phyloP scores from a whole-genome alignment of 2,329 filamentous ascomycete species.

The Pleoardoris graminearum region DNA sequence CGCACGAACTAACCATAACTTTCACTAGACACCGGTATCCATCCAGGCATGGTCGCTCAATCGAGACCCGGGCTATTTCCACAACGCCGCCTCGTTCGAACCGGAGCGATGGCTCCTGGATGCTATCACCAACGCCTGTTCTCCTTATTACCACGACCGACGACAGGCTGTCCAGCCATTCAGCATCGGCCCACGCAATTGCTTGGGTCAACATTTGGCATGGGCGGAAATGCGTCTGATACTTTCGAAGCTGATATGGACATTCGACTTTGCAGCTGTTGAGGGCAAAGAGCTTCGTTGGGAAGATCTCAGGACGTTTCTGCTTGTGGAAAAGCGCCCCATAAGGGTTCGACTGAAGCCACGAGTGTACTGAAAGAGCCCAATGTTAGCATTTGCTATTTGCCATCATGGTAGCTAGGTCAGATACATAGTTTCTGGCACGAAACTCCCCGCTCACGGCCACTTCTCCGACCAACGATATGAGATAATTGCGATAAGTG shows the following conservation, averaged over 20 bases:
- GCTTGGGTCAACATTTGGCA: slow-evolving; percentile 17
- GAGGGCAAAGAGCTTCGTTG: not conserved
- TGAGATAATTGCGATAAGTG: no score
- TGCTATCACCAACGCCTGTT: not conserved
- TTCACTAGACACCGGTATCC: not conserved
- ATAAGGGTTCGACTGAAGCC: not conserved
- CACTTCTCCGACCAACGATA: no score
- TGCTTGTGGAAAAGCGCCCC: not conserved
- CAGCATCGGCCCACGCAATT: slow-evolving; percentile 13
- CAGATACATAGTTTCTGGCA: no score
- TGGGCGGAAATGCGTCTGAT: slow-evolving; percentile 25
- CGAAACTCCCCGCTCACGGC: no score
- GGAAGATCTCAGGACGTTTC: not conserved
- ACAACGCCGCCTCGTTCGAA: not conserved
- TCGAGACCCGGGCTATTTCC: not conserved
- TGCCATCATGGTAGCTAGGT: no score
- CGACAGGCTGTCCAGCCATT: slow-evolving; percentile 20
- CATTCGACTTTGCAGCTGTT: not conserved
- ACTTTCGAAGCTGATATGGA: slow-evolving; percentile 18
- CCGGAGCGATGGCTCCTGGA: slow-evolving; percentile 10
- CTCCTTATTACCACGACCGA: slow-evolving; percentile 26
- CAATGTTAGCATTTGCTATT: no score
- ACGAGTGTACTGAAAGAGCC: no score
- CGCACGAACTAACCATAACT: no score
- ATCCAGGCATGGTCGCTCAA: not conserved